Evolutionary conservation across 192 early-diverging fungal genomes (phyloP).

Genomic region (Coemansia sp.): DNA sequence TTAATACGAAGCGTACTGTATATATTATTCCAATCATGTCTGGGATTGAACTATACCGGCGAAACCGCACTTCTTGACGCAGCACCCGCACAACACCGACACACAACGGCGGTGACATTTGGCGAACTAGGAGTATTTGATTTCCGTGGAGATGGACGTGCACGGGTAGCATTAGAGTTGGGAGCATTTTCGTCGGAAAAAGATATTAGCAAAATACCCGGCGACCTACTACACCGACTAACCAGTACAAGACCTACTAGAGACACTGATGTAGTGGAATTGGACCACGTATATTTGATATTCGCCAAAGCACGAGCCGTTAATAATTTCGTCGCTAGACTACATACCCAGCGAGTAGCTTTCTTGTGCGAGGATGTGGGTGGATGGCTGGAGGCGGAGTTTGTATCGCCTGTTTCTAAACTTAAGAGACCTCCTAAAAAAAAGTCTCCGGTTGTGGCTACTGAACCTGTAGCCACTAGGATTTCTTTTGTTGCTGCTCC

Average conservation of each 20-base stretch:
- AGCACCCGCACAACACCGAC: constrained; percentile 31
- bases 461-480: background rate
- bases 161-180: constrained; percentile 39
- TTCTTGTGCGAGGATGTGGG: constrained; percentile 39
- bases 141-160: constrained; percentile 44
- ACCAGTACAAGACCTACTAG: constrained; percentile 15
- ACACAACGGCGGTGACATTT: constrained; percentile 41
- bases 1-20: background rate
- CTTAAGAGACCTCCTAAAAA: constrained; percentile 18
- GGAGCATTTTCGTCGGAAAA: constrained; percentile 50
- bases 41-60: constrained; percentile 41
- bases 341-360: constrained; percentile 22
- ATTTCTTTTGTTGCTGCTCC: background rate
- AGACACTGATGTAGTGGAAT: constrained; percentile 26
- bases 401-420: constrained; percentile 34
- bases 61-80: constrained; percentile 48
- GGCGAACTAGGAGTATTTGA: constrained; percentile 50
- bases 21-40: background rate
- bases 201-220: constrained; percentile 6
- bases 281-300: constrained; percentile 51
- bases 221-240: background rate
- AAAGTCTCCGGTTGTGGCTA: background rate
- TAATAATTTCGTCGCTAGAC: constrained; percentile 47
- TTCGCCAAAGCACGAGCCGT: constrained; percentile 40
- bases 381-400: constrained; percentile 45